These are phyloP conservation scores for Starmerella sp. DNA, from an alignment of 805 yeast species.

Conservation along the genomic window DNA sequence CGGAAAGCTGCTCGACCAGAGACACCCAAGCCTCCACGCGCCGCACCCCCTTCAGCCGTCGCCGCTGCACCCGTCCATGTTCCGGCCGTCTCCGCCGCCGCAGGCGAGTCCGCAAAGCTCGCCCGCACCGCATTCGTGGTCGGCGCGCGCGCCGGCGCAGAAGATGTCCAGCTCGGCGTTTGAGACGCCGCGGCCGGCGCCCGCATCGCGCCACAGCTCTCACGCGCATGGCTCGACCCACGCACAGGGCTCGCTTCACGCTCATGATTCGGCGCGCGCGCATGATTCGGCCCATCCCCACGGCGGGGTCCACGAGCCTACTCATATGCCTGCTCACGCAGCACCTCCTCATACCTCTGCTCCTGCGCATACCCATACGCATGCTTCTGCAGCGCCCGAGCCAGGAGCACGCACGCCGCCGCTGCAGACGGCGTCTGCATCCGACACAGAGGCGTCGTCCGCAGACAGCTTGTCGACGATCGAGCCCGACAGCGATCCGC, in stretches of 20 bases:
- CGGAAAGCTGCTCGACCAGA: neutral
- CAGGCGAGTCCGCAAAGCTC: neutral
- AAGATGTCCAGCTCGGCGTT: neutral
- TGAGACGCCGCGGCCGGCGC: neutral
- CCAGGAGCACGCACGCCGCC: neutral
- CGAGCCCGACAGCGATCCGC: neutral
- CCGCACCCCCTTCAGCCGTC: neutral
- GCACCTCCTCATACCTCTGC: too few relatives aligned
- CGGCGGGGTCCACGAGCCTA: too few relatives aligned
- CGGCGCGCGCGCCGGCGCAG: neutral
- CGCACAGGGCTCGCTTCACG: too few relatives aligned
- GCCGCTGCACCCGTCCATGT: neutral
- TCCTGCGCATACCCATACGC: too few relatives aligned
- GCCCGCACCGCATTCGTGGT: neutral
- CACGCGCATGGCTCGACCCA: neutral
- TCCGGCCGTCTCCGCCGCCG: constrained; percentile 1
- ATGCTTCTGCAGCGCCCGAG: too few relatives aligned
- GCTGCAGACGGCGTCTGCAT: neutral
- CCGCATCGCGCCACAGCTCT: neutral
- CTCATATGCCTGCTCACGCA: too few relatives aligned
- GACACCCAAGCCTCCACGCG: neutral
- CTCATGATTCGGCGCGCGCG: too few relatives aligned
- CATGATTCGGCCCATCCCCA: too few relatives aligned
- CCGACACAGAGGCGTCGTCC: neutral
- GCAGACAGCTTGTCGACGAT: neutral